Base-by-base conservation (phyloP, 768 basidiomycete genomes). In the Russula virescens region DNA sequence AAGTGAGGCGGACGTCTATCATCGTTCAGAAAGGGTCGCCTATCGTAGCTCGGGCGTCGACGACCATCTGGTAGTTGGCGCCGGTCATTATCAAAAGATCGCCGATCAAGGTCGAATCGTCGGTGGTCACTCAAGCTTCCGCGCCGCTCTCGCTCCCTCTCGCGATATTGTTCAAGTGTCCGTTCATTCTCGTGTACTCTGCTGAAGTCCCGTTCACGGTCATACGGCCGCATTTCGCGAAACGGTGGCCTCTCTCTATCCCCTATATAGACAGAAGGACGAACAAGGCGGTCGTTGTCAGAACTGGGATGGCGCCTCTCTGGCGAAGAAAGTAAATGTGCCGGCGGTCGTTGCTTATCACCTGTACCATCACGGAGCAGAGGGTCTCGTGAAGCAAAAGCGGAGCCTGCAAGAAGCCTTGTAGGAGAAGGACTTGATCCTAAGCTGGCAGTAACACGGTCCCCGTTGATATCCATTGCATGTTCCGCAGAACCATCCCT, bases 1-100 rank as follows among this genome's bases (percentile, higher is more conserved):
- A 66, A n/a, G 52, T 42, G 28, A 6, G 66, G 43, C 47, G 63
- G 60, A 21, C 59, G 62, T 18, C 66, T 69, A 50, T 67, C 70
- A 40, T 72, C 68, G 46, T 65, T 59, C 23, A 35, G 47, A 26
- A 31, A 48, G 1, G 58, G 52, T 34, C 47, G 64, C 51, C 67
- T 62, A 18, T 58, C 57, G 25, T 55, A 59, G 63, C 42, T 40
- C 14, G 55, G 45, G 28, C 54, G 81, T 50, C 81, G 80, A 28
- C 81, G 76, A 54, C 76, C 74, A 53, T 81, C 80, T 54, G 77
- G 75, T 26, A 77, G 78, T 25, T 77, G 78, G 48, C 79, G 71
- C 19, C 78, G 77, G 23, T 56, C 46, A 64, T 77, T 68, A 66
- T 75, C 63, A 70, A 73, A 69, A 71, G 75, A 60, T 72, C 77